A percentile compares a stretch with the other conserved stretches of the same genome.
phyloP scores from a whole-genome alignment of 2,329 filamentous ascomycete genomes.

The Epichloe sibirici region DNA sequence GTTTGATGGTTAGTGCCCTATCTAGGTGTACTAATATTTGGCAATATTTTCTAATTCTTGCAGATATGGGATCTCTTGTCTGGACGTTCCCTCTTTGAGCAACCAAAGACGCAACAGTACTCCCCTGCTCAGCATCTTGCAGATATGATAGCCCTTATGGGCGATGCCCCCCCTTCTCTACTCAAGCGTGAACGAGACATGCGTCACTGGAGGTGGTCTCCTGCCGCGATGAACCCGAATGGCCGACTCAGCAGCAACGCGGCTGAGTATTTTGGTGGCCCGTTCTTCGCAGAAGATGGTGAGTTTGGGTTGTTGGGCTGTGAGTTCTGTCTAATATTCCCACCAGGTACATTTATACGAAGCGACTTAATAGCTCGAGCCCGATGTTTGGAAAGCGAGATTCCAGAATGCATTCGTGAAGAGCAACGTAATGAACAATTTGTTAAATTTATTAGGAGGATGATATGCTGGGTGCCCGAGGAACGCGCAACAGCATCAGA shows the following conservation, averaged over 20 bases:
- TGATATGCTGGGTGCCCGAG: background rate
- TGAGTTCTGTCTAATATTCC: background rate
- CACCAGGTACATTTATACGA: background rate
- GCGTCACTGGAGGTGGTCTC: background rate
- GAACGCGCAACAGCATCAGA: background rate
- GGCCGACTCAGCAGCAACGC: background rate
- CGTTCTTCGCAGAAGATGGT: background rate
- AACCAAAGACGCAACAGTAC: constrained; percentile 9
- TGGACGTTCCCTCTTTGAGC: constrained; percentile 10
- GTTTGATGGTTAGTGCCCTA: constrained; percentile 10
- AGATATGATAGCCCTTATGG: background rate
- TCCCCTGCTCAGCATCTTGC: constrained; percentile 10
- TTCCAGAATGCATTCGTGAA: background rate
- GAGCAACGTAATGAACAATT: background rate
- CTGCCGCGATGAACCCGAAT: background rate
- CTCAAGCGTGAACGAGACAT: background rate
- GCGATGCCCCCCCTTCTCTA: background rate
- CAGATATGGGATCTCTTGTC: constrained; percentile 16
- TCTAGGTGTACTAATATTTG: background rate
- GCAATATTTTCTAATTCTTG: background rate
- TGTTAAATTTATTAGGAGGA: background rate
- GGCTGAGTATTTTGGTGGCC: background rate
- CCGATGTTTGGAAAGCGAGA: background rate
- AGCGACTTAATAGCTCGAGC: background rate
- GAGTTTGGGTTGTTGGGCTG: background rate